Base-by-base conservation (phyloP, 441 rosid species). In the Populus trichocarpa region DNA sequence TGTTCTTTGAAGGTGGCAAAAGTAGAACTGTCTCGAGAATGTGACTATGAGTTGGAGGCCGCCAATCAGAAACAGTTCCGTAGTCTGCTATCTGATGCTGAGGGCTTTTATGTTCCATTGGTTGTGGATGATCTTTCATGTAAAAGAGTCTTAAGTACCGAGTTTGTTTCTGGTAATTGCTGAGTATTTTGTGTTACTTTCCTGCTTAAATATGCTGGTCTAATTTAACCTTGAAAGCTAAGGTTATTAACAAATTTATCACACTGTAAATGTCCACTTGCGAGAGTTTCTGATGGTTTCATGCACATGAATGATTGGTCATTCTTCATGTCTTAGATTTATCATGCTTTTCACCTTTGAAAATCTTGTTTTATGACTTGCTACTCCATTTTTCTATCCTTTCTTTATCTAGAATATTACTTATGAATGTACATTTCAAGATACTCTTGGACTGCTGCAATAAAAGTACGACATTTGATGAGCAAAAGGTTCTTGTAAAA, bases 31-130 rank as follows among this genome's bases (percentile, higher is more conserved):
- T 87, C 97, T 67, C 88, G 89, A 42, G 99, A 96, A 81, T 96
- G 99, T 88, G 95, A 94, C 91, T 96, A 94, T 81, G 90, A 85
- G 70, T 75, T 94, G 70, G 99, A 96, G 88, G 97, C 98, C 74
- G 75, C 78, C 42, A 94, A 90, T 85, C 96, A 94, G 90, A 96
- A 94, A 84, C 86, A 85, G 40, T 94, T 96, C 78, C 85, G 85
- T 57, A 81, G 88, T 28, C 83, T 92, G 81, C 85, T 94, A 30
- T 82, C 90, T 33, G 76, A 73, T 80, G 78, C 75, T 16, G 78
- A 88, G 69, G 96, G 92, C 74, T 90, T 89, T 78, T 92, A 94
- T 68, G 97, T 96, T 79, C 99, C 99, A 2, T 46, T 66, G 70
- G 99, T 92, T 67, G 81, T 92, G 53, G 97, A 94, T 86, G 88